Percentiles rank a stretch among this genome's conserved stretches.
phyloP scores from a whole-genome alignment of 1,139 yeast species.

The Petasospora fabianii region DNA sequence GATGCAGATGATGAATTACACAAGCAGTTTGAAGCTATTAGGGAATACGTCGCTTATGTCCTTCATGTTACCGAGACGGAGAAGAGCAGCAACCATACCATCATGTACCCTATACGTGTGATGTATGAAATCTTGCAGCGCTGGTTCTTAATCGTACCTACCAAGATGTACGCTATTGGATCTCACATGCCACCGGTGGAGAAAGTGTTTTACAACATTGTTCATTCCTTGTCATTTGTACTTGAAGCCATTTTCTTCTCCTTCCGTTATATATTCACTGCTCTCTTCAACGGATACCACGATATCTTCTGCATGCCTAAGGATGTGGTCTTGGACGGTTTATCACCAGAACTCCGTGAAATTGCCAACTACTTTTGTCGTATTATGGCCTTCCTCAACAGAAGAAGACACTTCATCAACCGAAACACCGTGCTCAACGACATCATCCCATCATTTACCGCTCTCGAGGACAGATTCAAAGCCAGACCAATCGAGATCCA shows the following conservation, averaged over 20 bases:
- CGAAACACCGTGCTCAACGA: slow-evolving; percentile 21
- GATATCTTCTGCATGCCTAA: slow-evolving; percentile 13
- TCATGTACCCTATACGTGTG: neutral
- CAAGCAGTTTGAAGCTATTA: too few relatives aligned
- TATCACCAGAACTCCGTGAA: slow-evolving; percentile 11
- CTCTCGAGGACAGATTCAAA: slow-evolving; percentile 15
- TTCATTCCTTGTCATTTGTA: slow-evolving; percentile 14
- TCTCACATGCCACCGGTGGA: slow-evolving; percentile 7
- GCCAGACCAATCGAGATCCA: slow-evolving; percentile 20
- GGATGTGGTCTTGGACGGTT: slow-evolving; percentile 6
- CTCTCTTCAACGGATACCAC: slow-evolving; percentile 19
- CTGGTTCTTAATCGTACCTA: slow-evolving; percentile 18
- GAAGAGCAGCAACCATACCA: neutral
- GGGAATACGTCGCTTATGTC: slow-evolving; percentile 6
- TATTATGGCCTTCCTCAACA: slow-evolving; percentile 17
- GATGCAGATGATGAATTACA: slow-evolving; percentile 9
- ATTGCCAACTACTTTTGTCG: slow-evolving; percentile 23
- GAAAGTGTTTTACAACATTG: slow-evolving; percentile 17
- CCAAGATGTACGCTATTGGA: slow-evolving; percentile 13
- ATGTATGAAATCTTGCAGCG: slow-evolving; percentile 5
- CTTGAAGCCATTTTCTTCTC: slow-evolving; percentile 16
- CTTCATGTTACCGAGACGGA: neutral
- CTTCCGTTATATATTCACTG: slow-evolving; percentile 20
- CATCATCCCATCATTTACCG: slow-evolving; percentile 17
- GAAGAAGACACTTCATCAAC: slow-evolving; percentile 19